These are phyloP conservation scores for Cytospora paraplurivora DNA, from an alignment of 2,329 filamentous ascomycete species.

Conservation along the genomic window DNA sequence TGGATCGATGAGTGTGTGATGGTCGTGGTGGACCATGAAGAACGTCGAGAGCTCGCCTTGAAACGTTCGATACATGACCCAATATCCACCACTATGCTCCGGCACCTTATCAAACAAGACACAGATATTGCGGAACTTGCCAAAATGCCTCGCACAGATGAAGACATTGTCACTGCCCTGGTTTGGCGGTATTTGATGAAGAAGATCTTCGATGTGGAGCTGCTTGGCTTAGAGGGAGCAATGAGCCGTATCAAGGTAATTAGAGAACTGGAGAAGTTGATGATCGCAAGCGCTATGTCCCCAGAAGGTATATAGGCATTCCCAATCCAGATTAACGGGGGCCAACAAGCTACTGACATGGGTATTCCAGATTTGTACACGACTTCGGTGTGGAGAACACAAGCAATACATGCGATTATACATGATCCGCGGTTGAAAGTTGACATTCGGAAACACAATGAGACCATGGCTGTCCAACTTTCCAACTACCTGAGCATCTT, in stretches of 20 bases:
- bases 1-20: not conserved
- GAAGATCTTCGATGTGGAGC: not conserved
- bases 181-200: not conserved
- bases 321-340: not conserved
- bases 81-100: not conserved
- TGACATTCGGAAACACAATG: not conserved
- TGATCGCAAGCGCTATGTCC: not conserved
- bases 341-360: not conserved
- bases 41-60: not conserved
- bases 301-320: not conserved
- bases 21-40: not conserved
- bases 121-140: not conserved
- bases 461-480: not conserved
- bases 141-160: not conserved
- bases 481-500: not conserved
- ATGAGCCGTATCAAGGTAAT: not conserved
- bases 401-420: not conserved
- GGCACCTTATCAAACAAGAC: not conserved
- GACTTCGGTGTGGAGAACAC: not conserved
- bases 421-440: not conserved
- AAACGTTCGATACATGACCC: not conserved
- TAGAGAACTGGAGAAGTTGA: not conserved
- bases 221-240: not conserved
- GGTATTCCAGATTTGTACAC: not conserved
- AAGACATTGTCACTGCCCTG: constrained; percentile 1